phyloP scores from a whole-genome alignment of 2,329 filamentous ascomycete species.

The Magnaporthales sp. region DNA sequence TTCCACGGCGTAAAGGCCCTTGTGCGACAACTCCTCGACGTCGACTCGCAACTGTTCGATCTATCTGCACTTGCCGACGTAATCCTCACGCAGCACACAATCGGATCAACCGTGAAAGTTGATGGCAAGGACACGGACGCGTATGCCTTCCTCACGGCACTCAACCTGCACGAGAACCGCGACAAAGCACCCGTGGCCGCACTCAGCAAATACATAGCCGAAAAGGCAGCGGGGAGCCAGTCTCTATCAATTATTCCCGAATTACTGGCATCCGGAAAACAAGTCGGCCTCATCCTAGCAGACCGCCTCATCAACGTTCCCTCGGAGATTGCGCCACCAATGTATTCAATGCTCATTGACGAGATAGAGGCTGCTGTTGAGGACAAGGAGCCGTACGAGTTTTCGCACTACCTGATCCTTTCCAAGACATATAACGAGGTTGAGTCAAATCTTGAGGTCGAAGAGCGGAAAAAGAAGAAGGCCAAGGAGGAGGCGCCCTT shows the following conservation, averaged over 20 bases:
- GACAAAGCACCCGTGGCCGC: conserved; percentile 64
- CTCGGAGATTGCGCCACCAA: conserved; percentile 81
- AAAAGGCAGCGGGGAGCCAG: conserved; percentile 43
- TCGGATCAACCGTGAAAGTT: conserved; percentile 95
- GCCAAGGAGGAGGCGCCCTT: conserved; percentile 48
- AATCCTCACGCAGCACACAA: conserved; percentile 71
- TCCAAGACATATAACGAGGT: conserved; percentile 92
- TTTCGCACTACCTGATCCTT: conserved; percentile 85
- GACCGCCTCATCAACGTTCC: conserved; percentile 96
- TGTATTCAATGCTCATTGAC: conserved; percentile 90
- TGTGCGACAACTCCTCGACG: conserved; percentile 84
- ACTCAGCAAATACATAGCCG: conserved; percentile 61
- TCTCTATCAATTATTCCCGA: conserved; percentile 48
- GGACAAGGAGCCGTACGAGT: conserved; percentile 85
- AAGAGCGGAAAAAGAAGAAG: conserved; percentile 60
- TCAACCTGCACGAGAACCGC: conserved; percentile 75
- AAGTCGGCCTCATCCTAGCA: conserved; percentile 79
- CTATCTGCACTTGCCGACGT: conserved; percentile 79
- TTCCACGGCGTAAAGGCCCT: conserved; percentile 92
- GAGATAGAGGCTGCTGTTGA: conserved; percentile 84
- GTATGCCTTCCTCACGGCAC: conserved; percentile 81
- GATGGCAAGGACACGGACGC: conserved; percentile 89
- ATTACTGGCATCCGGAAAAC: conserved; percentile 48
- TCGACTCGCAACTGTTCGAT: conserved; percentile 78
- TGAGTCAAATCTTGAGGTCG: conserved; percentile 66